Conservation (phyloP, 139 green algal genomes). For the Pedinophyceae sp. region DNA sequence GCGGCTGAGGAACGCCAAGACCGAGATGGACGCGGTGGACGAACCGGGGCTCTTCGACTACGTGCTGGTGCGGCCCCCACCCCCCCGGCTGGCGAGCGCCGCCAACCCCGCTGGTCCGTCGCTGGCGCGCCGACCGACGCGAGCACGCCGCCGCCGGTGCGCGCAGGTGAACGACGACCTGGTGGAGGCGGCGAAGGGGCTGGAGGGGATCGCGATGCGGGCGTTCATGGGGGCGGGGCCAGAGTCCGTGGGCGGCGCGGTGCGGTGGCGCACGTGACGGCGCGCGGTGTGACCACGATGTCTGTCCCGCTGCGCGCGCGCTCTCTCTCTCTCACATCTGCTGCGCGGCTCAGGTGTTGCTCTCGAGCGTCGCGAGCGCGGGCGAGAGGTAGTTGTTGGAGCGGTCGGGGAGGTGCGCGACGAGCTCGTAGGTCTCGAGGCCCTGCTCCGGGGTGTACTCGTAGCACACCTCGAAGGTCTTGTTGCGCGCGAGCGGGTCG, state of each 20-base stretch:
- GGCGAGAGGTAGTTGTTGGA: conserved; percentile 65
- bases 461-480: conserved; percentile 93
- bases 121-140: too few relatives aligned
- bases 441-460: conserved; percentile 48
- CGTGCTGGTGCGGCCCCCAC: too few relatives aligned
- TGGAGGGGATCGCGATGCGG: too few relatives aligned
- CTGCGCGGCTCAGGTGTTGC: conserved; percentile 52
- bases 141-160: too few relatives aligned
- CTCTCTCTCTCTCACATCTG: too few relatives aligned
- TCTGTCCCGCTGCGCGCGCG: too few relatives aligned
- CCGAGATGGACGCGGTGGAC: conserved; percentile 48
- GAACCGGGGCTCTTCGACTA: conserved; percentile 52
- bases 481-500: conserved; percentile 20
- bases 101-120: too few relatives aligned
- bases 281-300: too few relatives aligned
- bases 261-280: too few relatives aligned
- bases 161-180: conserved; percentile 57
- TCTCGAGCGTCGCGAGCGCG: conserved; percentile 53
- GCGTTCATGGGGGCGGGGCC: too few relatives aligned
- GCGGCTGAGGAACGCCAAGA: conserved; percentile 35
- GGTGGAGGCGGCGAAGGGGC: conserved; percentile 32
- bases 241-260: too few relatives aligned
- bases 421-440: conserved; percentile 65
- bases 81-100: too few relatives aligned
- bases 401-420: conserved; percentile 60